Base-by-base conservation (phyloP, 495 filamentous ascomycete genomes). In the Penicillium chermesinum region DNA sequence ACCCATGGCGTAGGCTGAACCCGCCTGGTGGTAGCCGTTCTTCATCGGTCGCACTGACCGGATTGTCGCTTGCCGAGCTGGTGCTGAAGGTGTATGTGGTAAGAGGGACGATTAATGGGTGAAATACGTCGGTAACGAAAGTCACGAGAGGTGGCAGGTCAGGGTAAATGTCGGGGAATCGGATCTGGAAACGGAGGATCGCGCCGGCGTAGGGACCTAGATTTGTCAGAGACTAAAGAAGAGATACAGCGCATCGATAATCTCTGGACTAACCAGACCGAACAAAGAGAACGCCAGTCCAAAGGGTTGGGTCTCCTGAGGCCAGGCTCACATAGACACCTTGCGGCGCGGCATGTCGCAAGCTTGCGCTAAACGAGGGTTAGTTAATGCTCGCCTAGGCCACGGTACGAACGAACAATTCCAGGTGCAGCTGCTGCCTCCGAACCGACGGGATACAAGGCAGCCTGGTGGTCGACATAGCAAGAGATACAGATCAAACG, bases 31-130 rank as follows among this genome's bases (percentile, higher is more conserved):
- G 86, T 48, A 95, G 68, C 10, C 87, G 73, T 58, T 91, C 85
- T 13, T 86, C 84, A 58, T 94, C 88, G 7, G 82, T 82, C 10
- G 87, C 86, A 61, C 86, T 90, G 35, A 87, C 83, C 0, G 87
- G 87, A 20, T 85, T 86, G 38, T 73, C 71, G 19, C 70, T 81
- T 22, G 84, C 74, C 4, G 83, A 77, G 49, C 83, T 80, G 17
- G 87, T 89, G 38, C 87, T 85, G 70, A 91, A 93, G 49, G 88
- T 91, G 65, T 94, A 89, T 2, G 89, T 94, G 5, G 89, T 95
- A 12, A 91, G 74, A 15, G 91, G 89, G 2, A 90, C 86, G 57
- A 97, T 82, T 19, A 98, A 76, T 10, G 91, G 93, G 66, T 98
- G 91, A 64, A 96, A 98, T 43, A 96, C 83, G 54, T 96, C 91